phyloP scores from a whole-genome alignment of 805 yeast species.

The Nakazawaea ishiwadae region DNA sequence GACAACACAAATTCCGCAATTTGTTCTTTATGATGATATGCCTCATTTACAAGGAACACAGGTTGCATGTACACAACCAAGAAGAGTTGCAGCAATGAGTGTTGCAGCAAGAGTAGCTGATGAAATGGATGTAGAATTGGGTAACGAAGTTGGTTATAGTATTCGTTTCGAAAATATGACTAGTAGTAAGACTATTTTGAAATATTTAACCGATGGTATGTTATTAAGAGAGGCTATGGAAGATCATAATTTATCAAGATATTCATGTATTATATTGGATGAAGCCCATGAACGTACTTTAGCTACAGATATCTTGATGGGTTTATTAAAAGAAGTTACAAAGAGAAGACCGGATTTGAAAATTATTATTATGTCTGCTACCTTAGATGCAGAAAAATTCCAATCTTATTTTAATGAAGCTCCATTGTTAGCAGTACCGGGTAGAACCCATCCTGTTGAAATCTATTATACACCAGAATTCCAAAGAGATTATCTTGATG shows the following conservation, averaged over 20 bases:
- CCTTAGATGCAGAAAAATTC: constrained; percentile 94
- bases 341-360: constrained; percentile 81
- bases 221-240: constrained; percentile 95
- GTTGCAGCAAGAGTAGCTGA: constrained; percentile 97
- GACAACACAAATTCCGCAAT: constrained; percentile 97
- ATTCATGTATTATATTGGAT: constrained; percentile 89
- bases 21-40: constrained; percentile 86
- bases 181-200: constrained; percentile 70
- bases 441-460: constrained; percentile 97
- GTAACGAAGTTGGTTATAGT: constrained; percentile 93
- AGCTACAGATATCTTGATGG: constrained; percentile 96
- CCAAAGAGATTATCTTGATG: constrained; percentile 91
- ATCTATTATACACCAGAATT: constrained; percentile 95
- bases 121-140: constrained; percentile 91
- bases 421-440: constrained; percentile 94
- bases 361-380: constrained; percentile 95
- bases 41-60: constrained; percentile 80
- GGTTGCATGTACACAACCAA: constrained; percentile 95
- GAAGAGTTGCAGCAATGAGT: constrained; percentile 99
- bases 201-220: constrained; percentile 99
- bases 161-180: constrained; percentile 93
- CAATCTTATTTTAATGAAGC: constrained; percentile 87
- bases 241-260: constrained; percentile 74
- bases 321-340: constrained; percentile 79
- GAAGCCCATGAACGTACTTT: constrained; percentile 98